Evolutionary conservation across 2,329 filamentous ascomycete species (phyloP).

Genomic region (Penicillium paneum): DNA sequence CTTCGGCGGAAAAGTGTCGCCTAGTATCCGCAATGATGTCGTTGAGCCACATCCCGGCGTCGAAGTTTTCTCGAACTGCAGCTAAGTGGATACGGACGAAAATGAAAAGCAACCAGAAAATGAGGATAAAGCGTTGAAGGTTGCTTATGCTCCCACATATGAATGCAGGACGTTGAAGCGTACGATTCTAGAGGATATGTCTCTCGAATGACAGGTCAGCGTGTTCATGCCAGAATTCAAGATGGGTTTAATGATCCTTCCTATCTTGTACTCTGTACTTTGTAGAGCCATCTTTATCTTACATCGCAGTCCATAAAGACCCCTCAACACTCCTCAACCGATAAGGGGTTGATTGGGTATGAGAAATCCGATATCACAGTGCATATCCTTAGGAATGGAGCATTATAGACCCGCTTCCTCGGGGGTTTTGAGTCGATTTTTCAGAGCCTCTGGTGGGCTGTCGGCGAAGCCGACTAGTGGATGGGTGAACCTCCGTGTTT

Average conservation of each 20-base stretch:
- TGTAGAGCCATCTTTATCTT: not conserved
- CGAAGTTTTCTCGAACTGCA: slow-evolving; percentile 7
- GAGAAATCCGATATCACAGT: not conserved
- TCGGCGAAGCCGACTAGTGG: not conserved
- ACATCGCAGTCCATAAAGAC: not conserved
- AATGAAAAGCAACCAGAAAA: not conserved
- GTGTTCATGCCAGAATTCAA: not conserved
- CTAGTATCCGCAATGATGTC: slow-evolving; percentile 10
- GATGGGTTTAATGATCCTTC: not conserved
- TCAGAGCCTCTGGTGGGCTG: not conserved
- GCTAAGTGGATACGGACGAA: not conserved
- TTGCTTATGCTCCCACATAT: not conserved
- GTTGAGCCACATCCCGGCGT: slow-evolving; percentile 3
- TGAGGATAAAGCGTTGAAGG: not conserved
- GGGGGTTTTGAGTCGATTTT: not conserved
- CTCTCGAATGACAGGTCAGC: not conserved
- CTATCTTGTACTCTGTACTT: not conserved
- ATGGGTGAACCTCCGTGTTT: not conserved
- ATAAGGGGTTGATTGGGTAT: not conserved
- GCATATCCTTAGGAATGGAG: not conserved
- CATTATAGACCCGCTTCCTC: not conserved
- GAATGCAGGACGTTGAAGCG: not conserved
- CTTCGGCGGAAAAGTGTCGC: not conserved
- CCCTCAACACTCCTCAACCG: not conserved
- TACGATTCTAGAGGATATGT: not conserved